Evolutionary conservation across 2,329 filamentous ascomycete species (phyloP).

Genomic region (Emydomyces testavorans): DNA sequence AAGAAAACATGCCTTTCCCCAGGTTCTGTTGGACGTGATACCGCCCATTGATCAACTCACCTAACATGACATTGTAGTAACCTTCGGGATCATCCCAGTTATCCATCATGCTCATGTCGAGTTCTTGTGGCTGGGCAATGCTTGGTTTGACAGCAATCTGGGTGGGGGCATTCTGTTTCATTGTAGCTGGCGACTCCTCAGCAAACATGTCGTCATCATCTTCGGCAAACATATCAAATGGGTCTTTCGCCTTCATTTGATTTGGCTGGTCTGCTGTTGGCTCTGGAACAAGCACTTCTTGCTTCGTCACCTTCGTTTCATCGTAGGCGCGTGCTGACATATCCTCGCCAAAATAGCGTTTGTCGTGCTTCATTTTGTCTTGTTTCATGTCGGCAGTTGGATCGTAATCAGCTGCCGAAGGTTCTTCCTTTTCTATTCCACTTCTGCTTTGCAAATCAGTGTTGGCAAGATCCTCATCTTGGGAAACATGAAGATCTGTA

Average conservation of each 20-base stretch:
- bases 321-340: conserved; percentile 46
- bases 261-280: conserved; percentile 28
- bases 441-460: conserved; percentile 26
- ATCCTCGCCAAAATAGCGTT: conserved; percentile 49
- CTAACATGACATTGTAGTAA: conserved; percentile 89
- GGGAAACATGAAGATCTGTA: conserved; percentile 50
- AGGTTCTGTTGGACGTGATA: conserved; percentile 82
- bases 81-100: conserved; percentile 90
- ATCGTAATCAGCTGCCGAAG: conserved; percentile 88
- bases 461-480: conserved; percentile 58
- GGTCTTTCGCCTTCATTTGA: conserved; percentile 39
- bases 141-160: conserved; percentile 41
- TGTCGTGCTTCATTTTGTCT: conserved; percentile 60
- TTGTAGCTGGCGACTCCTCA: conserved; percentile 53
- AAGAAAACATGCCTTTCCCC: conserved; percentile 92
- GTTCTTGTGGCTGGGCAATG: conserved; percentile 44
- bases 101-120: conserved; percentile 68
- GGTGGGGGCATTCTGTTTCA: conserved; percentile 36
- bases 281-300: conserved; percentile 41
- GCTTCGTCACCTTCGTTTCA: conserved; percentile 44
- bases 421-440: conserved; percentile 53
- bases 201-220: conserved; percentile 74
- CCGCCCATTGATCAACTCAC: conserved; percentile 76
- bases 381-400: conserved; percentile 80
- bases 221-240: conserved; percentile 51